phyloP scores from a whole-genome alignment of 2,329 filamentous ascomycete genomes.

The Cladophialophora immunda region DNA sequence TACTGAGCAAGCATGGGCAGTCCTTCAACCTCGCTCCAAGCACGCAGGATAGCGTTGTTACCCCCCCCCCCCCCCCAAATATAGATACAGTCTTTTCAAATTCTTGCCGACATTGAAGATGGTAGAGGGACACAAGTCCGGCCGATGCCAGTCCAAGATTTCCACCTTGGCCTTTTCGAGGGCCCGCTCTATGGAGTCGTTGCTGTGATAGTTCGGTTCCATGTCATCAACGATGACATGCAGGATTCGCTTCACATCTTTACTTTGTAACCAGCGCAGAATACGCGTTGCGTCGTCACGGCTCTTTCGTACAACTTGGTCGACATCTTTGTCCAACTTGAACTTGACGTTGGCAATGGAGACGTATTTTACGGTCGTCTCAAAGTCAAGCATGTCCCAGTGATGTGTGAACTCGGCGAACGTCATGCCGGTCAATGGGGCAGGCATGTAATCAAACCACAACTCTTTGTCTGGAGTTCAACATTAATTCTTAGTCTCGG shows the following conservation, averaged over 20 bases:
- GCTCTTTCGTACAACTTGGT: too few species aligned
- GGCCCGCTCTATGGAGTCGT: background rate
- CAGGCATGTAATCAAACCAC: too few species aligned
- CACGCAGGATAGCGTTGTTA: background rate
- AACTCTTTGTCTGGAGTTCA: too few species aligned
- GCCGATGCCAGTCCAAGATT: background rate
- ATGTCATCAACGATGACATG: background rate
- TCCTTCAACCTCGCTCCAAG: background rate
- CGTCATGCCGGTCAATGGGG: too few species aligned
- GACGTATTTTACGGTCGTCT: too few species aligned
- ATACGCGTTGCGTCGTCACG: background rate
- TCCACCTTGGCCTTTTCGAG: background rate
- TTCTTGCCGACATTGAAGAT: background rate
- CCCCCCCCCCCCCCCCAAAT: background rate
- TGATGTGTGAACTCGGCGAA: too few species aligned
- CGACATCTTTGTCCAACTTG: too few species aligned
- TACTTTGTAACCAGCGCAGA: background rate
- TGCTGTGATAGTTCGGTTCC: background rate
- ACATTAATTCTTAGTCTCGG: too few species aligned
- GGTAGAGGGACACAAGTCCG: background rate
- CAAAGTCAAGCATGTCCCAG: too few species aligned
- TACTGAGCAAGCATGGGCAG: background rate
- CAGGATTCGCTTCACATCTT: background rate
- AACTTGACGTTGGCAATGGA: too few species aligned
- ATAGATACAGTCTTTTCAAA: slow-evolving; percentile 1